phyloP scores from a whole-genome alignment of 192 early-diverging fungal species.

The Coemansia sp. region DNA sequence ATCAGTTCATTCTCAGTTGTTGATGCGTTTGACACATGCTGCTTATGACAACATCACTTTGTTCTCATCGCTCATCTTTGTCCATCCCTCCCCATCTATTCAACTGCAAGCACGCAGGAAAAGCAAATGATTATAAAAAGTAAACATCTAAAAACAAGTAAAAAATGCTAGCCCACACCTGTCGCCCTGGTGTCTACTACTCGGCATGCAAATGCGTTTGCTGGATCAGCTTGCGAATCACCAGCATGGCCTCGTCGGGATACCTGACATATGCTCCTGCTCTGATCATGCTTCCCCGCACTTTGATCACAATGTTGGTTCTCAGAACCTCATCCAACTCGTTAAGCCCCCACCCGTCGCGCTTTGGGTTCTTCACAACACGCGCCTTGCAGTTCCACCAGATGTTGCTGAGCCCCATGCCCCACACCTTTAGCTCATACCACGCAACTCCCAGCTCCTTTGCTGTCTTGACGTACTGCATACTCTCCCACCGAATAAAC shows the following conservation, averaged over 20 bases:
- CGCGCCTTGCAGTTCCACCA: constrained; percentile 25
- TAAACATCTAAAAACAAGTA: background rate
- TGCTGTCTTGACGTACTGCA: constrained; percentile 15
- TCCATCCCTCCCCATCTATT: background rate
- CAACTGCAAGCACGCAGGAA: too few species aligned
- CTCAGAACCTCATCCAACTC: constrained; percentile 3
- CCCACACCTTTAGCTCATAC: constrained; percentile 15
- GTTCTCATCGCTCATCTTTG: too few species aligned
- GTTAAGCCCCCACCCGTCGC: background rate
- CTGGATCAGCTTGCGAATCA: constrained; percentile 3
- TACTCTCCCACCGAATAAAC: constrained; percentile 4
- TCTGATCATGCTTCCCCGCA: background rate
- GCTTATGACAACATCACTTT: background rate
- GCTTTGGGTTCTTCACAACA: background rate
- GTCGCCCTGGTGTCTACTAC: too few species aligned
- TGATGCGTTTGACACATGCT: background rate
- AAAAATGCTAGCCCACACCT: background rate
- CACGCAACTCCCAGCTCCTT: constrained; percentile 9
- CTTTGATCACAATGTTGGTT: constrained; percentile 15
- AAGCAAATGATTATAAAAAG: too few species aligned
- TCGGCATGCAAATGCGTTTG: constrained; percentile 13
- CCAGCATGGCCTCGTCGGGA: constrained; percentile 10
- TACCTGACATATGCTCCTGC: constrained; percentile 16
- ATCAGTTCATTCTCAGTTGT: background rate
- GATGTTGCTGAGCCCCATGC: constrained; percentile 3